Conservation (phyloP, 2,329 filamentous ascomycete species). For the Botryotinia globosa region DNA sequence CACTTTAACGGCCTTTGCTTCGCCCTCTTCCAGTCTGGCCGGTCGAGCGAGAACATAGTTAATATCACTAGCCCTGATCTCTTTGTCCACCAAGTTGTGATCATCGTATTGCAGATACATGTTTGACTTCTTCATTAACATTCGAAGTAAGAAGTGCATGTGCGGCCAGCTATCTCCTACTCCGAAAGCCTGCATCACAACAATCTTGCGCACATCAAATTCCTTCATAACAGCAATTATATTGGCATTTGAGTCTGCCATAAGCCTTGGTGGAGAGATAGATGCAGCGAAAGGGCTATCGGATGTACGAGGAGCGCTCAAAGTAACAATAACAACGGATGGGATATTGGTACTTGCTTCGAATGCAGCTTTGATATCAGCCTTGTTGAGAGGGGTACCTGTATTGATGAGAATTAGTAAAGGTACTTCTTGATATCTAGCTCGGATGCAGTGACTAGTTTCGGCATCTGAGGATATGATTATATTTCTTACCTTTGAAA, state of each 20-base stretch:
- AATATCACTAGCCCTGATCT: constrained; percentile 26
- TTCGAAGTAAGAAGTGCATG: constrained; percentile 43
- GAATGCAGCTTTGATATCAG: constrained; percentile 44
- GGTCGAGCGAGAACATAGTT: constrained; percentile 26
- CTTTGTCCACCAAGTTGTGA: constrained; percentile 41
- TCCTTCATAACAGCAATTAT: constrained; percentile 40
- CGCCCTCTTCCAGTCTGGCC: constrained; percentile 22
- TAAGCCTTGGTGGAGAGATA: constrained; percentile 36
- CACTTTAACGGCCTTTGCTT: constrained; percentile 21
- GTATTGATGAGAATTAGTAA: not conserved
- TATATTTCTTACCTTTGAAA: constrained; percentile 37
- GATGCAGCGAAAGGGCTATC: constrained; percentile 32
- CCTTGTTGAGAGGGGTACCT: constrained; percentile 38
- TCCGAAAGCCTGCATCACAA: constrained; percentile 52
- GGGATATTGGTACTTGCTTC: constrained; percentile 48
- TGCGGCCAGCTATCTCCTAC: constrained; percentile 46
- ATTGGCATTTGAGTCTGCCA: constrained; percentile 45
- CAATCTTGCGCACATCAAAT: constrained; percentile 38
- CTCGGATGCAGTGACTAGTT: not conserved
- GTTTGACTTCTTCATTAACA: constrained; percentile 46
- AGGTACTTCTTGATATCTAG: not conserved
- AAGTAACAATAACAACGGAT: constrained; percentile 43
- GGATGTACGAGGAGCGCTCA: constrained; percentile 39
- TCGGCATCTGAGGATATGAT: not conserved
- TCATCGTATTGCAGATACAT: constrained; percentile 48